A percentile compares a stretch with the other conserved stretches of the same genome.
These are phyloP conservation scores for Flammula alnicola DNA, from an alignment of 1,284 basidiomycete genomes.

Conservation along the genomic window DNA sequence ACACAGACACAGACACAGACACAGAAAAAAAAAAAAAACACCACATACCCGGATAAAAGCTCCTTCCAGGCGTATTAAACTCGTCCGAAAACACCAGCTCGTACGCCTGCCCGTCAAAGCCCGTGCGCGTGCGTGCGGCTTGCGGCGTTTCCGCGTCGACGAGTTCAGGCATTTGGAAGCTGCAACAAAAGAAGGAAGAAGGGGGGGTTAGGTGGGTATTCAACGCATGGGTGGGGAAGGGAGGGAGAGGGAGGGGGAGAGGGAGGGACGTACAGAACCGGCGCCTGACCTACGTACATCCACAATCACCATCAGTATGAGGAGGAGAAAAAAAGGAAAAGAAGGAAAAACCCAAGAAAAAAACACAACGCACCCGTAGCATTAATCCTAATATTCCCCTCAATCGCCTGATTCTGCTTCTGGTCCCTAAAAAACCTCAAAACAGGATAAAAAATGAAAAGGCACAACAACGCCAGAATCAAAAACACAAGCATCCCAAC, in stretches of 20 bases:
- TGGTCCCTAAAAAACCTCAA: constrained; percentile 55
- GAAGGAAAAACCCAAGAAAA: too few species aligned
- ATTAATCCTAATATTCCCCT: constrained; percentile 72
- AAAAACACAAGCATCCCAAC: constrained; percentile 58
- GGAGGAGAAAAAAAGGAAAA: too few species aligned
- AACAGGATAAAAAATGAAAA: constrained; percentile 85
- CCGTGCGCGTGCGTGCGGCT: constrained; percentile 57
- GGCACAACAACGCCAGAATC: constrained; percentile 50
- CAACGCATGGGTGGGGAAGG: too few species aligned
- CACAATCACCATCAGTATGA: too few species aligned
- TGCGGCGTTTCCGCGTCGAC: constrained; percentile 74
- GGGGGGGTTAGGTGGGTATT: too few species aligned
- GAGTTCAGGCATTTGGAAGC: constrained; percentile 59
- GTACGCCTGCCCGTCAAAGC: constrained; percentile 69
- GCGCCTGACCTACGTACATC: constrained; percentile 43
- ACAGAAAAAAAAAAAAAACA: background rate
- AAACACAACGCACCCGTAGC: too few species aligned
- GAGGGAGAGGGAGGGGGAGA: constrained; percentile 17
- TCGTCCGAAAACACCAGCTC: constrained; percentile 84
- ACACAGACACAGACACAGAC: background rate
- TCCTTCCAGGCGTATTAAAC: constrained; percentile 73
- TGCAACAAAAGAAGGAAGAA: constrained; percentile 26
- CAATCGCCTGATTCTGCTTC: constrained; percentile 54
- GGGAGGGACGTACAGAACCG: constrained; percentile 30
- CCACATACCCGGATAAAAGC: constrained; percentile 57